Evolutionary conservation across 352 stramenopile genomes (phyloP).

Genomic region (Peronospora destructor): DNA sequence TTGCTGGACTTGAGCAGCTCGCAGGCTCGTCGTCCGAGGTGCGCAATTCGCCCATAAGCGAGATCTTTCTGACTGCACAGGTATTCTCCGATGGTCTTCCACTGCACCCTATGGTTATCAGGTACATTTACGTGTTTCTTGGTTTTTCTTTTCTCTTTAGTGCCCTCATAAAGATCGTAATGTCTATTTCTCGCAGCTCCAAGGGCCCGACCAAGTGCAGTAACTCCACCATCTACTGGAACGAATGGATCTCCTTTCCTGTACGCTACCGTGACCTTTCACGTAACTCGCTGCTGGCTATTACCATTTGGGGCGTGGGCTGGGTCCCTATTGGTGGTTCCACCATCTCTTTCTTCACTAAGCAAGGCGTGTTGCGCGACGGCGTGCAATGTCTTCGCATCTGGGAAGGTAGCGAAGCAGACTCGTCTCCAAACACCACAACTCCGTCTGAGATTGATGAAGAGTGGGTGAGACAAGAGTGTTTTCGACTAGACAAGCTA

Average conservation of each 20-base stretch:
- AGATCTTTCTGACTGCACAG: slow-evolving; percentile 86
- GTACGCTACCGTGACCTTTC: slow-evolving; percentile 84
- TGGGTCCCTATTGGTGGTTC: slow-evolving; percentile 78
- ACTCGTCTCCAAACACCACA: slow-evolving; percentile 50
- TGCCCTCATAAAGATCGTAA: not conserved
- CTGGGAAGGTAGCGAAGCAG: slow-evolving; percentile 61
- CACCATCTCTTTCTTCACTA: slow-evolving; percentile 85
- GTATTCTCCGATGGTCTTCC: slow-evolving; percentile 80
- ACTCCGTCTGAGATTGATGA: slow-evolving; percentile 73
- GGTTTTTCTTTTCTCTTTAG: not conserved
- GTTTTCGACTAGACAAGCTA: slow-evolving; percentile 81
- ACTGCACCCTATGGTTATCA: slow-evolving; percentile 79
- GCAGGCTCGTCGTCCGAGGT: slow-evolving; percentile 58
- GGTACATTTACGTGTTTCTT: slow-evolving; percentile 13
- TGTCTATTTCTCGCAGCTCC: slow-evolving; percentile 29
- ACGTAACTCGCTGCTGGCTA: slow-evolving; percentile 71
- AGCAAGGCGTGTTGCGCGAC: slow-evolving; percentile 75
- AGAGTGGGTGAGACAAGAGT: slow-evolving; percentile 66
- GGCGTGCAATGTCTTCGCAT: slow-evolving; percentile 85
- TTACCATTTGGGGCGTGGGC: slow-evolving; percentile 82
- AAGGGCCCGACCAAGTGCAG: slow-evolving; percentile 81
- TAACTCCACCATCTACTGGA: slow-evolving; percentile 84
- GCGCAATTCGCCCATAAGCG: slow-evolving; percentile 73
- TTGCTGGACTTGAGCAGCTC: slow-evolving; percentile 49
- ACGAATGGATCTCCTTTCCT: slow-evolving; percentile 83